Percentiles rank a stretch among this genome's conserved stretches.
Evolutionary conservation across 208 protist species (phyloP).

Genomic region (Crithidia bombi): DNA sequence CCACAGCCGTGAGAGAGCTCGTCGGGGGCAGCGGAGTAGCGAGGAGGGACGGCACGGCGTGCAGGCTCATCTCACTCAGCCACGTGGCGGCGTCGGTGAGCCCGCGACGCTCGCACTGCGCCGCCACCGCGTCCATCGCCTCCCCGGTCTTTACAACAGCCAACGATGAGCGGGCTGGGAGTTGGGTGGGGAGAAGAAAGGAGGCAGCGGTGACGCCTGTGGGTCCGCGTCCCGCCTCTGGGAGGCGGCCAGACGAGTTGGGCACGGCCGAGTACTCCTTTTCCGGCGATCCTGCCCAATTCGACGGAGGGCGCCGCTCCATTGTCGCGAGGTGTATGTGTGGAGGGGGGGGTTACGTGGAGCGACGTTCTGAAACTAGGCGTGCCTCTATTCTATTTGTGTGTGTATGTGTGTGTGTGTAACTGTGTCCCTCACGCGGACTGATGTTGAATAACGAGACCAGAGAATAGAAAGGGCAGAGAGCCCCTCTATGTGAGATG

Average conservation of each 20-base stretch:
- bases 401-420: too few relatives aligned
- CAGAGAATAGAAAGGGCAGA: too few relatives aligned
- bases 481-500: too few relatives aligned
- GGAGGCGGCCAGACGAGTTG: background rate
- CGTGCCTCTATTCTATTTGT: too few relatives aligned
- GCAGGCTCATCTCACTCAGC: slow-evolving; percentile 74
- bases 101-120: slow-evolving; percentile 69
- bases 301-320: background rate
- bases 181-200: background rate
- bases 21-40: slow-evolving; percentile 3
- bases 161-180: background rate
- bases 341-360: too few relatives aligned
- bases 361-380: too few relatives aligned
- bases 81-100: slow-evolving; percentile 59
- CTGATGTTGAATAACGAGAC: too few relatives aligned
- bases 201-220: background rate
- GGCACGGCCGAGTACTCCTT: background rate
- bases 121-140: slow-evolving; percentile 53
- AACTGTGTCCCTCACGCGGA: too few relatives aligned
- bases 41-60: slow-evolving; percentile 41
- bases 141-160: slow-evolving; percentile 42
- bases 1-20: slow-evolving; percentile 2
- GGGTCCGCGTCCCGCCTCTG: background rate
- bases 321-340: background rate
- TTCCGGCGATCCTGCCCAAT: background rate